Base-by-base conservation (phyloP, 371 early-diverging fungal species). In the Aphelidium insulamus region DNA sequence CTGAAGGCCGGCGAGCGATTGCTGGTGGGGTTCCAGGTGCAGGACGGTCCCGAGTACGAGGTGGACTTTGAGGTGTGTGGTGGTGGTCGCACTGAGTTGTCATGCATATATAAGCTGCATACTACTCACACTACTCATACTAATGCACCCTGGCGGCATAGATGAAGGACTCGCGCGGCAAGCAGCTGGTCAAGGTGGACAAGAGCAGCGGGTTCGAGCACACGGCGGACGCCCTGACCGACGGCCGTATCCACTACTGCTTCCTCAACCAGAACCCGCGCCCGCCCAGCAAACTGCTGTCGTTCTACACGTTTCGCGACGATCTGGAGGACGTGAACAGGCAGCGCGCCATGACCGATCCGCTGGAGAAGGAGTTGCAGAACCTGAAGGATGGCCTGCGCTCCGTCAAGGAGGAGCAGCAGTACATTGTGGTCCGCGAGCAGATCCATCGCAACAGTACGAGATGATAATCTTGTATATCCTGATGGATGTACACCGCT, bases 61-160 rank as follows among this genome's bases (percentile, higher is more conserved):
- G 57, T 78, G 40, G 77, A 78, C 34, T 73, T 77, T 46, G 57
- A 54, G 70, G 77, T 76, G 59, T 48, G 46, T 41, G 3, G n/a
- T n/a, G n/a, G n/a, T n/a, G n/a, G n/a, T n/a, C n/a, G n/a, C n/a
- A n/a, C n/a, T n/a, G n/a, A n/a, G n/a, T n/a, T n/a, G n/a, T n/a
- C n/a, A n/a, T n/a, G n/a, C n/a, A n/a, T n/a, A n/a, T n/a, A n/a
- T n/a, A n/a, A n/a, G n/a, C n/a, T n/a, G n/a, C n/a, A n/a, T n/a
- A n/a, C n/a, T n/a, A n/a, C n/a, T n/a, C n/a, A n/a, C n/a, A n/a
- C n/a, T n/a, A n/a, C n/a, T n/a, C n/a, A n/a, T n/a, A n/a, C n/a
- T n/a, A n/a, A n/a, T n/a, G n/a, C n/a, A n/a, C n/a, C n/a, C n/a
- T n/a, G n/a, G n/a, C n/a, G n/a, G n/a, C n/a, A n/a, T n/a, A n/a